Base-by-base conservation (phyloP, 2,329 filamentous ascomycete species). In the Sclerotinia spermophila region DNA sequence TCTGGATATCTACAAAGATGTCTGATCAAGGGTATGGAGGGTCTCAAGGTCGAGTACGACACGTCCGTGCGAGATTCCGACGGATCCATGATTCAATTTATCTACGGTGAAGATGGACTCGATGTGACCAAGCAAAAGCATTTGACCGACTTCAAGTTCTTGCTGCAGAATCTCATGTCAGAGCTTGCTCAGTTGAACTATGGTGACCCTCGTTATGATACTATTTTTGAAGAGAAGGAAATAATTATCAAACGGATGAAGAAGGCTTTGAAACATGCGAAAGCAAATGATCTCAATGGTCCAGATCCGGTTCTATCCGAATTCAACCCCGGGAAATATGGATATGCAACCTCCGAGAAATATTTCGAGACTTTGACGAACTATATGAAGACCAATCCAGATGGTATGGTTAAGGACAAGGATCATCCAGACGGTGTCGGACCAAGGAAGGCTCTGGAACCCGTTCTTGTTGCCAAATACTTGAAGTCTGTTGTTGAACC, bases 11-110 rank as follows among this genome's bases (percentile, higher is more conserved):
- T 99, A 67, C 96, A 99, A 80, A 87, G 96, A 79, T 99, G 96
- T 86, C 86, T 99, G 73, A 96, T 99, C 83, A 99, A 99, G 83
- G 96, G 96, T 73, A 96, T 99, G 92, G 96, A 99, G 81, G 96
- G 96, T 5, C 85, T 98, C 58, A 91, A 90, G 77, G 94, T 97
- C 2, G 90, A 94, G 72, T 98, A 99, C 79, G 96, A 99, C 78
- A 94, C 91, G 13, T 96, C 94, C 1, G 96, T 99, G 24, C 89
- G 96, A 73, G 95, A 99, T 77, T 90, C 95, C 0, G 96, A 99
- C 79, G 96, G 96, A 35, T 93, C 92, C 3, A 87, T 99, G 77
- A 87, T 99, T 3, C 96, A 99, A 79, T 98, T 99, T 81, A 81
- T 99, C 44, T 99, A 98, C 79, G 96, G 96, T 72, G 96, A 99